These are phyloP conservation scores for Rachicladosporium sp. DNA, from an alignment of 2,329 filamentous ascomycete species.

Conservation along the genomic window DNA sequence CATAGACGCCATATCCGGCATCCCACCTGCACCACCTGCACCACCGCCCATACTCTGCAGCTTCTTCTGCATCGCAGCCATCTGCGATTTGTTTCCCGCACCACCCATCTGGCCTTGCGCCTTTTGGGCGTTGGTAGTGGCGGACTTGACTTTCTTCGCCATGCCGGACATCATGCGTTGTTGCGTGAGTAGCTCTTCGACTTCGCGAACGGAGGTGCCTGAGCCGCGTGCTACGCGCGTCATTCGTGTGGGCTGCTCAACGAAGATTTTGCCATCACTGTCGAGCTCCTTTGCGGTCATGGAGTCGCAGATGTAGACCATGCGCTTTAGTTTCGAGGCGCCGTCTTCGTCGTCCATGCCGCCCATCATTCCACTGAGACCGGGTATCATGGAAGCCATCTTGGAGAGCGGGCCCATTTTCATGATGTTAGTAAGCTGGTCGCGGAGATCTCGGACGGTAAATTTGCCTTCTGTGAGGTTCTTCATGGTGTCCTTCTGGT, in stretches of 20 bases:
- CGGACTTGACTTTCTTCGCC: slow-evolving; percentile 97
- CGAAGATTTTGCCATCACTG: slow-evolving; percentile 85
- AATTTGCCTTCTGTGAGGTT: slow-evolving; percentile 96
- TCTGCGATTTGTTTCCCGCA: slow-evolving; percentile 81
- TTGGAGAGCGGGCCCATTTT: slow-evolving; percentile 98
- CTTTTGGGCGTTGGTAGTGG: slow-evolving; percentile 94
- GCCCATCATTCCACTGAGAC: slow-evolving; percentile 83
- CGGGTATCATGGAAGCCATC: slow-evolving; percentile 97
- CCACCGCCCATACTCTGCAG: slow-evolving; percentile 83
- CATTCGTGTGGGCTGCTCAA: slow-evolving; percentile 85
- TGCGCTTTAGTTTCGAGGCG: slow-evolving; percentile 82
- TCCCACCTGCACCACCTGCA: slow-evolving; percentile 49
- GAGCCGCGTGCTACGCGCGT: slow-evolving; percentile 81
- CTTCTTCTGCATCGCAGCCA: slow-evolving; percentile 94
- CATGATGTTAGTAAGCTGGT: slow-evolving; percentile 96
- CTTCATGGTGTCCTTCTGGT: slow-evolving; percentile 98
- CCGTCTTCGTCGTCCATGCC: slow-evolving; percentile 97
- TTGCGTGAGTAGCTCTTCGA: slow-evolving; percentile 94
- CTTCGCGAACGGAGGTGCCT: slow-evolving; percentile 80
- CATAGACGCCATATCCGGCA: slow-evolving; percentile 74
- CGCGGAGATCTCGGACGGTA: slow-evolving; percentile 82
- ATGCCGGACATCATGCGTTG: slow-evolving; percentile 98
- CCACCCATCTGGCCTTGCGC: slow-evolving; percentile 85
- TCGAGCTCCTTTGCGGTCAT: slow-evolving; percentile 97
- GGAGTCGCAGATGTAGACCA: slow-evolving; percentile 98